A percentile compares a stretch with the other conserved stretches of the same genome.
phyloP scores from a whole-genome alignment of 2,329 filamentous ascomycete species.

The Lasiodiplodia sp. region DNA sequence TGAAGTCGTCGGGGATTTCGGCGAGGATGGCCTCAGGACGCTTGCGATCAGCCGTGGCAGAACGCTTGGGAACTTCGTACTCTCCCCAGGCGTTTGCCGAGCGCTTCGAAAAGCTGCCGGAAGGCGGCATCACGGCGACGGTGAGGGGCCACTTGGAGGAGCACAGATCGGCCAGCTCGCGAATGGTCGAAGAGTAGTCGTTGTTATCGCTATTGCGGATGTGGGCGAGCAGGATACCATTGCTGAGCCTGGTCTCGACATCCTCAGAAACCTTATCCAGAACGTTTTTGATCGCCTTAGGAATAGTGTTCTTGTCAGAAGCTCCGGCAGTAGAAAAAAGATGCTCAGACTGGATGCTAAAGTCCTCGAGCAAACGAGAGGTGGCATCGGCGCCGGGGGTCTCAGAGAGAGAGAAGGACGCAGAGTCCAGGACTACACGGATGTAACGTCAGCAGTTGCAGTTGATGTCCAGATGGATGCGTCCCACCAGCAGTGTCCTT shows the following conservation, averaged over 20 bases:
- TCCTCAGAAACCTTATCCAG: constrained; percentile 17
- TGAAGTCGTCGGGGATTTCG: constrained; percentile 22
- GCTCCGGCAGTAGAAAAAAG: constrained; percentile 7
- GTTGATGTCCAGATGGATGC: not conserved
- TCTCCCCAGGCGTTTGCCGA: constrained; percentile 44
- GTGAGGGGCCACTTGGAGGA: constrained; percentile 39
- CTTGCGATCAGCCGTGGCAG: constrained; percentile 13
- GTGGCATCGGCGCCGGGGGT: constrained; percentile 44
- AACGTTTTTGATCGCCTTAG: constrained; percentile 13
- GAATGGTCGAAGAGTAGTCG: constrained; percentile 17
- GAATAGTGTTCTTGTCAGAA: not conserved
- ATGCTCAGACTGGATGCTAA: constrained; percentile 43
- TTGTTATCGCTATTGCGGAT: constrained; percentile 21
- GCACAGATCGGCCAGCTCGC: constrained; percentile 22
- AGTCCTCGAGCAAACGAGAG: constrained; percentile 45
- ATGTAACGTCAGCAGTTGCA: not conserved
- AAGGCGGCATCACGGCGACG: constrained; percentile 47
- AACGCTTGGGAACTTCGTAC: constrained; percentile 36
- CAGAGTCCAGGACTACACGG: constrained; percentile 10
- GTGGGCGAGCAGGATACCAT: constrained; percentile 24
- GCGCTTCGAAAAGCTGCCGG: constrained; percentile 42
- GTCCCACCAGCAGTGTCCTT: constrained; percentile 45
- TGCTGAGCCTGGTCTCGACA: constrained; percentile 16
- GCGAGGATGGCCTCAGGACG: constrained; percentile 23
- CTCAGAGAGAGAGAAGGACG: constrained; percentile 42